Conservation (phyloP, 116 monocot species). For the Trichopus zeylanicus region DNA sequence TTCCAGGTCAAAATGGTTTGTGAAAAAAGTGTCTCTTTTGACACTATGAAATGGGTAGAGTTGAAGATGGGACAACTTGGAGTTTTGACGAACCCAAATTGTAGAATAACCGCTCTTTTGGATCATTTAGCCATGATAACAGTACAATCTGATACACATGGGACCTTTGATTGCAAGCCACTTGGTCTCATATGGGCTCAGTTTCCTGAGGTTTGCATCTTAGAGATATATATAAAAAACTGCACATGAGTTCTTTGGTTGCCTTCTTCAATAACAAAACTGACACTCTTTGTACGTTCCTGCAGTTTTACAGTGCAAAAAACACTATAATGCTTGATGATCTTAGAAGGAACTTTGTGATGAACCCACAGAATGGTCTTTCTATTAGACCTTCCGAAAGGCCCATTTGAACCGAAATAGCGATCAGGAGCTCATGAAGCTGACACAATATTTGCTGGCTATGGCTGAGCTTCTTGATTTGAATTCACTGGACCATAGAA, state of each 20-base stretch:
- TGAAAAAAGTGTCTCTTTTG: constrained; percentile 9
- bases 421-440: constrained; percentile 73
- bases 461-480: constrained; percentile 83
- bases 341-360: constrained; percentile 91
- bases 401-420: constrained; percentile 69
- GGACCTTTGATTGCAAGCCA: constrained; percentile 93
- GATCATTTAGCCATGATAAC: constrained; percentile 98
- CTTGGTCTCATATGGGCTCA: constrained; percentile 94
- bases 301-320: constrained; percentile 71
- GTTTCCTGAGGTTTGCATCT: constrained; percentile 64
- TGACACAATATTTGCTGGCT: constrained; percentile 78
- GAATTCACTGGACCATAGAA: constrained; percentile 64
- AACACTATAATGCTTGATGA: constrained; percentile 98
- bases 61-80: constrained; percentile 96
- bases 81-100: constrained; percentile 75
- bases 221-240: no score
- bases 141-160: constrained; percentile 70
- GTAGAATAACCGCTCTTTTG: constrained; percentile 87
- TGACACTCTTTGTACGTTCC: constrained; percentile 1
- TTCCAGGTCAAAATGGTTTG: background rate
- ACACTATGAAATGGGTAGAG: constrained; percentile 97
- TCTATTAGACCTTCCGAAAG: constrained; percentile 70
- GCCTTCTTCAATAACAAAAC: constrained; percentile 1
- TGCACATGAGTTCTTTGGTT: background rate
- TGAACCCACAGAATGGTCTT: constrained; percentile 98